phyloP scores from a whole-genome alignment of 345 rosid species.

The Euphorbia peplus region DNA sequence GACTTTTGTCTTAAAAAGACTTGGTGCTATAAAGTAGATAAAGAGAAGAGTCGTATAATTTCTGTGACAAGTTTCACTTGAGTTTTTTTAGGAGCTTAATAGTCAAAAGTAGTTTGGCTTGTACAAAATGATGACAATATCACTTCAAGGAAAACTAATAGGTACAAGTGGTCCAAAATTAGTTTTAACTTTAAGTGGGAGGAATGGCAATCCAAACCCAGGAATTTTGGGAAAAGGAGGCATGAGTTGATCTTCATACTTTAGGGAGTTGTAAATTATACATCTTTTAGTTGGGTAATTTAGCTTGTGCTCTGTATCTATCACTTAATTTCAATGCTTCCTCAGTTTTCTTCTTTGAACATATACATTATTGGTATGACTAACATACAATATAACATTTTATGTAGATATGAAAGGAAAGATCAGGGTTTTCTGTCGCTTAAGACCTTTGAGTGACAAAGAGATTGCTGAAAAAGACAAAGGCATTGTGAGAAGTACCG shows the following conservation, averaged over 20 bases:
- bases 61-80: background rate
- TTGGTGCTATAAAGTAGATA: background rate
- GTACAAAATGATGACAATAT: no score
- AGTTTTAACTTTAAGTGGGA: no score
- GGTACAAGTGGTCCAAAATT: no score
- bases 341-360: background rate
- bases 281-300: background rate
- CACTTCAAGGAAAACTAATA: no score
- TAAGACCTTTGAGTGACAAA: constrained; percentile 80
- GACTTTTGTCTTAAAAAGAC: background rate
- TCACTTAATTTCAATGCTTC: background rate
- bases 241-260: no score
- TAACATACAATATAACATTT: background rate
- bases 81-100: background rate
- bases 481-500: constrained; percentile 40
- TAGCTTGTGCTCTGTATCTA: background rate
- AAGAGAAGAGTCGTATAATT: background rate
- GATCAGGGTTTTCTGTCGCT: constrained; percentile 84
- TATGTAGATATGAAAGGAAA: constrained; percentile 92
- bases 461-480: constrained; percentile 60
- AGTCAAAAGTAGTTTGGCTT: no score
- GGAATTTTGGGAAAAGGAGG: background rate
- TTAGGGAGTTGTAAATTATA: background rate
- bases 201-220: background rate
- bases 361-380: background rate